Conservation (phyloP, 768 basidiomycete species). For the Tricholoma sp. region DNA sequence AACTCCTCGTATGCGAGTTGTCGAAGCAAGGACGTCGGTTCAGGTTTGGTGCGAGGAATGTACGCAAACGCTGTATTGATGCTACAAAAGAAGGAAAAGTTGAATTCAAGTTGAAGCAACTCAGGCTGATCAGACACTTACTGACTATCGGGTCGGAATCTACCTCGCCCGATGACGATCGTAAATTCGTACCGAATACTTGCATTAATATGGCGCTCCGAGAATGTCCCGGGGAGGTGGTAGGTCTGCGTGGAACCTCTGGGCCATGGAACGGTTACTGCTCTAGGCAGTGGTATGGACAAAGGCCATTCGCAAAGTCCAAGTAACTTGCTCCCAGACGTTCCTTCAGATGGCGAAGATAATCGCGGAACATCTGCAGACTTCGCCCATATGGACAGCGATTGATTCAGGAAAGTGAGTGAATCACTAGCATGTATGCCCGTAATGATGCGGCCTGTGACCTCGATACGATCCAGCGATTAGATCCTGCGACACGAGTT, state of each 20-base stretch:
- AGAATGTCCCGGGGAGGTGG: constrained; percentile 28
- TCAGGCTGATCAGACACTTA: constrained; percentile 12
- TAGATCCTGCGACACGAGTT: neutral
- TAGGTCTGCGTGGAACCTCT: constrained; percentile 10
- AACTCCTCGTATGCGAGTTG: constrained; percentile 29
- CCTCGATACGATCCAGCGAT: neutral
- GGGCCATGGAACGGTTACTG: constrained; percentile 16
- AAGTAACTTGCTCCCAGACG: constrained; percentile 8
- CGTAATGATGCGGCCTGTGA: constrained; percentile 22
- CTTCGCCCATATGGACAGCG: constrained; percentile 27
- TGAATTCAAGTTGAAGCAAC: neutral
- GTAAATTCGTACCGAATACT: constrained; percentile 33
- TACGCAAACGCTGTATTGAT: constrained; percentile 14
- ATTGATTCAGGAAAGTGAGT: constrained; percentile 24
- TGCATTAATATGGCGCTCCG: constrained; percentile 25
- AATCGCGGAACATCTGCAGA: constrained; percentile 24
- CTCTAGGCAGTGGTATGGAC: constrained; percentile 32
- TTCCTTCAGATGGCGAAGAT: constrained; percentile 9
- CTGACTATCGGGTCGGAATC: constrained; percentile 34
- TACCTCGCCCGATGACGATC: constrained; percentile 31
- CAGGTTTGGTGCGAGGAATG: constrained; percentile 26
- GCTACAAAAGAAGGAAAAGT: neutral
- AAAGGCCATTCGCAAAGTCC: constrained; percentile 37
- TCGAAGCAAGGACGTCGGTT: constrained; percentile 25
- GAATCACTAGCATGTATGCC: constrained; percentile 22